phyloP scores from a whole-genome alignment of 139 green algal species.

The Coccomyxa sp. region DNA sequence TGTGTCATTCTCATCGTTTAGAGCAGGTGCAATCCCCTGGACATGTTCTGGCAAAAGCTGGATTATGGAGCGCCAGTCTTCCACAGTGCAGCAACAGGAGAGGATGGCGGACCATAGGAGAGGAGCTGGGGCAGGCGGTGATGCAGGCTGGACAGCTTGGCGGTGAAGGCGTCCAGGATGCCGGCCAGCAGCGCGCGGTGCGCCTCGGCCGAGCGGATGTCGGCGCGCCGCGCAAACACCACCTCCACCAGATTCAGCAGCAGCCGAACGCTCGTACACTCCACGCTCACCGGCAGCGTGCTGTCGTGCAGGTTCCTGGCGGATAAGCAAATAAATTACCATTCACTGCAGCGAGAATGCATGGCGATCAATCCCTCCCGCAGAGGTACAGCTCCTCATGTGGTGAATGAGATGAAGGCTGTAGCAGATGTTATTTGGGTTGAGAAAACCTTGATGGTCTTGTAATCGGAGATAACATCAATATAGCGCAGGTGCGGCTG shows the following conservation, averaged over 20 bases:
- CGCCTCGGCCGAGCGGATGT: constrained; percentile 10
- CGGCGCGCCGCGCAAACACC: constrained; percentile 47
- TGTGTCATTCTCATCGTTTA: no score
- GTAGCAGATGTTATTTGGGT: background rate
- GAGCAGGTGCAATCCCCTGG: no score
- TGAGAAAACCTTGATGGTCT: background rate
- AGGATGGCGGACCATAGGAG: constrained; percentile 1
- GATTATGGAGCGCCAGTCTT: no score
- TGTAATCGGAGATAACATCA: no score
- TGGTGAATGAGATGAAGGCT: no score
- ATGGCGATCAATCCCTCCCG: background rate
- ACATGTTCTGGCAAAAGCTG: no score
- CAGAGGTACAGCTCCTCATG: background rate
- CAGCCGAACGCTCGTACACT: constrained; percentile 79
- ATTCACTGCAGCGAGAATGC: background rate
- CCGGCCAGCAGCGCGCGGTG: constrained; percentile 56
- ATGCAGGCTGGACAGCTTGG: constrained; percentile 61
- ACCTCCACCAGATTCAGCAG: constrained; percentile 86
- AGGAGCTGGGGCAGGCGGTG: constrained; percentile 24
- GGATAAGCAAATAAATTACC: background rate
- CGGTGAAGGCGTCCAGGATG: constrained; percentile 81
- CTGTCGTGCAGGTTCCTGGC: constrained; percentile 62
- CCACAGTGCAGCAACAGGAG: no score
- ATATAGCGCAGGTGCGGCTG: no score
- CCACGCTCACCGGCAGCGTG: constrained; percentile 48